Evolutionary conservation across 164 flowering plant genomes (phyloP).

Genomic region (Protea cynaroides): DNA sequence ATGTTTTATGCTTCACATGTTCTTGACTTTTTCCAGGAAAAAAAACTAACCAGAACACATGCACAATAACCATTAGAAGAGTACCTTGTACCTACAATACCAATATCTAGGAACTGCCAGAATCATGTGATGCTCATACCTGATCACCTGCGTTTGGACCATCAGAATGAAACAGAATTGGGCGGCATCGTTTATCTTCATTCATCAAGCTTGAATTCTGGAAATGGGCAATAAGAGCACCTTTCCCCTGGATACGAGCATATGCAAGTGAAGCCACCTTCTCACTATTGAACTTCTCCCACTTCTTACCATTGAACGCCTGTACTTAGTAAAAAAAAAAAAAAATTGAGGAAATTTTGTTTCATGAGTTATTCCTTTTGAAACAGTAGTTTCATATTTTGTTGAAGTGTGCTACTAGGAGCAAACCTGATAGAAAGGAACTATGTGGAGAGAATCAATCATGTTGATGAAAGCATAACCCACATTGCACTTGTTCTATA

Average conservation of each 20-base stretch:
- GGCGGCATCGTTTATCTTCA: constrained; percentile 91
- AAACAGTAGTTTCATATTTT: background rate
- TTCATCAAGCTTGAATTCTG: constrained; percentile 95
- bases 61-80: no score
- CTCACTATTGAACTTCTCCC: constrained; percentile 95
- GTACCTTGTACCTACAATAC: no score
- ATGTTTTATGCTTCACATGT: no score
- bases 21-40: no score
- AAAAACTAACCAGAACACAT: no score
- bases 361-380: background rate
- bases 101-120: no score
- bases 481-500: constrained; percentile 86
- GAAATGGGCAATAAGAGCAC: constrained; percentile 82
- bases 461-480: constrained; percentile 93
- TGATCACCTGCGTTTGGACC: constrained; percentile 94
- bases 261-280: constrained; percentile 87
- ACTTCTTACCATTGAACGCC: constrained; percentile 82
- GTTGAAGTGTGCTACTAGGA: background rate
- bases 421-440: constrained; percentile 67
- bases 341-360: background rate
- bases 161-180: constrained; percentile 77
- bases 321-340: constrained; percentile 17
- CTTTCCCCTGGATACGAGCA: constrained; percentile 86
- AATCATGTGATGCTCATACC: constrained; percentile 27
- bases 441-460: constrained; percentile 57